Evolutionary conservation across 2,329 filamentous ascomycete species (phyloP).

Genomic region (Colletotrichum filicis): DNA sequence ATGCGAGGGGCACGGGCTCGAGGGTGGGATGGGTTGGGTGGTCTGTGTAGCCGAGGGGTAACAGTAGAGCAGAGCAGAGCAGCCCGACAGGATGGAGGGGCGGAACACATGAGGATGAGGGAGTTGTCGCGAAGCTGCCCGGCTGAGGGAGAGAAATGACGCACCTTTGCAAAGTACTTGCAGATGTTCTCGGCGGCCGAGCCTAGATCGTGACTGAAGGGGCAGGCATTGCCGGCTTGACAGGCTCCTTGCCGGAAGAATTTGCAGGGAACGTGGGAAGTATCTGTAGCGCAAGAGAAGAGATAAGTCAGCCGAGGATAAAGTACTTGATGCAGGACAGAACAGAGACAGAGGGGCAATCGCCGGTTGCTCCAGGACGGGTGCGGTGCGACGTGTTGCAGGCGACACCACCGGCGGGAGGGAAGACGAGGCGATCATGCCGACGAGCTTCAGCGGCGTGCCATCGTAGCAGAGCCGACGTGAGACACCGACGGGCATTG

Average conservation of each 20-base stretch:
- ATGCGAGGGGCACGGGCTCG: constrained; percentile 5
- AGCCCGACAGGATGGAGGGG: constrained; percentile 33
- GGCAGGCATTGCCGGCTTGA: constrained; percentile 95
- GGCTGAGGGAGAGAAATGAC: constrained; percentile 37
- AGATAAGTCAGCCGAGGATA: constrained; percentile 28
- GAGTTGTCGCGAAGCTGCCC: neutral
- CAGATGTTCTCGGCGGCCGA: constrained; percentile 87
- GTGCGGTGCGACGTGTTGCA: constrained; percentile 33
- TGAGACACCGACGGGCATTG: neutral
- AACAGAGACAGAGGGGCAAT: constrained; percentile 11
- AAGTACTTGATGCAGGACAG: constrained; percentile 21
- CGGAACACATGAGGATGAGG: neutral
- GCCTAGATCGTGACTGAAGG: constrained; percentile 94
- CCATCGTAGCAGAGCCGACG: neutral
- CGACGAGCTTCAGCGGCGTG: neutral
- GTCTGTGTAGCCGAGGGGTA: constrained; percentile 26
- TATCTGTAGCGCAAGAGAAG: constrained; percentile 68
- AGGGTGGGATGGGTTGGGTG: neutral
- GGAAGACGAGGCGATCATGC: neutral
- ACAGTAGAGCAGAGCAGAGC: constrained; percentile 23
- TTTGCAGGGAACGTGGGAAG: constrained; percentile 98
- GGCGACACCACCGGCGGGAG: neutral
- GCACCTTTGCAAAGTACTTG: constrained; percentile 99
- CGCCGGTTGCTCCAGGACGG: constrained; percentile 27
- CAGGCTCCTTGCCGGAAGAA: constrained; percentile 98